These are phyloP conservation scores for Pythium guiyangense DNA, from an alignment of 352 stramenopile species.

Conservation along the genomic window DNA sequence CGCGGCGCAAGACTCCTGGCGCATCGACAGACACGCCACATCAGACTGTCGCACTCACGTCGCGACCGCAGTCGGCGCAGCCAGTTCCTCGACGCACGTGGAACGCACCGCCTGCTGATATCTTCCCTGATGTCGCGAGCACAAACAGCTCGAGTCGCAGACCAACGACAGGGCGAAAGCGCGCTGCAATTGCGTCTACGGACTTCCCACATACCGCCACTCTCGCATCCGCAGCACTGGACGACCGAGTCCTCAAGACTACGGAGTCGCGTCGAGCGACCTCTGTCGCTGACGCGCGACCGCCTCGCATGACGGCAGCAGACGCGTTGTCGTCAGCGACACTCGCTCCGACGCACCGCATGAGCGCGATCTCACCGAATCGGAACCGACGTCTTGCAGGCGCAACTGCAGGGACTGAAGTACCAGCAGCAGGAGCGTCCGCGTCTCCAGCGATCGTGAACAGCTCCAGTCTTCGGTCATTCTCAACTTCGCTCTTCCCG, in stretches of 20 bases:
- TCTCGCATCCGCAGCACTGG: neutral
- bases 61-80: neutral
- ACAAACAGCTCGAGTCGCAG: neutral
- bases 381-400: constrained; percentile 2
- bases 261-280: neutral
- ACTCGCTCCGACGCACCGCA: neutral
- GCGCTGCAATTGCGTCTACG: neutral
- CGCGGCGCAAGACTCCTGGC: neutral
- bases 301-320: neutral
- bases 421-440: neutral
- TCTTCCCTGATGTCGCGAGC: constrained; percentile 16
- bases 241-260: neutral
- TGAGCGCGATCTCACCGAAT: constrained; percentile 1
- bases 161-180: neutral
- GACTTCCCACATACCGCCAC: neutral
- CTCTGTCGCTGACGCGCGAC: neutral
- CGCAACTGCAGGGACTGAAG: too few relatives aligned
- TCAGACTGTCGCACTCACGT: neutral
- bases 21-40: too few relatives aligned
- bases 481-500: neutral
- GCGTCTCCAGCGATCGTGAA: neutral
- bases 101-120: constrained; percentile 20
- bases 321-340: neutral
- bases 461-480: neutral
- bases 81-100: constrained; percentile 6